Base-by-base conservation (phyloP, 2,329 filamentous ascomycete species). In the Septoria petroselini region DNA sequence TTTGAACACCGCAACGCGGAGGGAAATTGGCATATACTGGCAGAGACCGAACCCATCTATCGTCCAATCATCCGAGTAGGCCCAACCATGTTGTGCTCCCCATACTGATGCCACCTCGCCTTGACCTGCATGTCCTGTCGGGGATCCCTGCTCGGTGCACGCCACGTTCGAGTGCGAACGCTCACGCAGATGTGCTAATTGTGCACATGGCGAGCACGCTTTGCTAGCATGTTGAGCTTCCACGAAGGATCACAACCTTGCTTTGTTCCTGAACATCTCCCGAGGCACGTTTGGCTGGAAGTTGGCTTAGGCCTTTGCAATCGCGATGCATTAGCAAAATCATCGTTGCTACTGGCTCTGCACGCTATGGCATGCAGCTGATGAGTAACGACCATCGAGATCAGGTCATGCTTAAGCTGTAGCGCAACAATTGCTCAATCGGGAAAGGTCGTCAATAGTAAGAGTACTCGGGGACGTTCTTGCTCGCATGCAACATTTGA, bases 121-220 rank as follows among this genome's bases (percentile, higher is more conserved):
- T 27, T n/a, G n/a, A n/a, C n/a, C n/a, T n/a, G n/a, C n/a, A 27
- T 9, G 9, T 5, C 23, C 5, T 27, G 9, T 9, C 23, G 23
- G 5, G 9, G 5, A 9, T 27, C 15, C 3, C 38, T 18, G 12
- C 38, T 41, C 6, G 12, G 19, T 14, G 8, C 14, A 25, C 4
- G 19, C 18, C 38, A 2, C 7, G 2, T 11, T 27, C 14, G 29
- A 34, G 41, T 43, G 27, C 41, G 41, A 43, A 43, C 41, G 41
- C 41, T 33, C 41, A 21, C 29, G 18, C 41, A 33, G 30, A n/a
- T 19, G 31, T 19, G 11, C 30, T 23, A 25, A 17, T 30, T 18
- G 41, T 33, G 9, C 45, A 48, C 45, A 48, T 48, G 45, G 45
- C 45, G 31, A n/a, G 37, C 45, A 48, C 30, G 45, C 37, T 38